phyloP scores from a whole-genome alignment of 1,139 yeast species.

The Yamadazyma friedrichii region DNA sequence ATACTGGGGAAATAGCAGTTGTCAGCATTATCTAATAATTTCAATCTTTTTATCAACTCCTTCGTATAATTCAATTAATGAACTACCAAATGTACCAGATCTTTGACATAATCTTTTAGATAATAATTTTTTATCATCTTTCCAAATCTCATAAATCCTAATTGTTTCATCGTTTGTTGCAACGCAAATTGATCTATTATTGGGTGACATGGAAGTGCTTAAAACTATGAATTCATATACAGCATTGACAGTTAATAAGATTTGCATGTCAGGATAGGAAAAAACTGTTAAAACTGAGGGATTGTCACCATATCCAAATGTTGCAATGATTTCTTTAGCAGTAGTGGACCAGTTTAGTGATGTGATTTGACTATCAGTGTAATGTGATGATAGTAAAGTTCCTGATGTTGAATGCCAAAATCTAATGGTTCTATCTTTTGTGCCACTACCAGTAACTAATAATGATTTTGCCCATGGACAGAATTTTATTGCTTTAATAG shows the following conservation, averaged over 20 bases:
- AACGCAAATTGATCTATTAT: conserved; percentile 58
- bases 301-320: conserved; percentile 74
- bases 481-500: conserved; percentile 44
- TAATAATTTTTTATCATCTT: conserved; percentile 19
- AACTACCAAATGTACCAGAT: conserved; percentile 51
- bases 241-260: conserved; percentile 51
- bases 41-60: conserved; percentile 34
- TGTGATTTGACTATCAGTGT: conserved; percentile 74
- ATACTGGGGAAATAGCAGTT: too few species aligned
- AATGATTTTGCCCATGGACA: conserved; percentile 45
- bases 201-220: conserved; percentile 67
- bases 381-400: conserved; percentile 53
- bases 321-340: conserved; percentile 65
- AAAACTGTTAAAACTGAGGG: conserved; percentile 55
- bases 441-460: conserved; percentile 47
- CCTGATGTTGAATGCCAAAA: conserved; percentile 88
- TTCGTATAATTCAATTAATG: conserved; percentile 56
- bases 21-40: not conserved
- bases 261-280: conserved; percentile 62
- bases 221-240: conserved; percentile 55
- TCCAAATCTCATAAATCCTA: conserved; percentile 71
- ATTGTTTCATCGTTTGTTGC: conserved; percentile 79
- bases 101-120: not conserved
- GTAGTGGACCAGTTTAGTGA: conserved; percentile 72
- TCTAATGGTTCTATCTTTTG: conserved; percentile 47